Evolutionary conservation across 345 rosid species (phyloP).

Genomic region (Syzygium oleosum): DNA sequence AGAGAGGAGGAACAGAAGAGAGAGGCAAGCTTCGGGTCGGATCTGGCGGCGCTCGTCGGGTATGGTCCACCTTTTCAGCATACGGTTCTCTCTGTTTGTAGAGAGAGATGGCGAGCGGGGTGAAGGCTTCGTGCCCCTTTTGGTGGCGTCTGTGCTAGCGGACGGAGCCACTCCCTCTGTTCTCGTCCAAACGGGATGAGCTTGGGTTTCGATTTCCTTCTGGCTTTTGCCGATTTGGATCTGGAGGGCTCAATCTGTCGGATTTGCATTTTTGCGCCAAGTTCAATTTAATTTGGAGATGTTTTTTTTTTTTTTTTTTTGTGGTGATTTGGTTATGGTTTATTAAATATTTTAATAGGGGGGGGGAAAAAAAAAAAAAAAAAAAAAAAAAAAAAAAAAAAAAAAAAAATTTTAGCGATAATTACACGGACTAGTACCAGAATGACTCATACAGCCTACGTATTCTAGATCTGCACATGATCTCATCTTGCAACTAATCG

Average conservation of each 20-base stretch:
- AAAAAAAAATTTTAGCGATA: not conserved
- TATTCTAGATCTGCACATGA: not conserved
- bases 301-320: not conserved
- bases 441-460: not conserved
- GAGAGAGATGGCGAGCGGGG: not conserved
- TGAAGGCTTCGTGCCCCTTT: conserved; percentile 25
- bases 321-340: not conserved
- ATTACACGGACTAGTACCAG: not conserved
- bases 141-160: conserved; percentile 18
- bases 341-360: too few relatives aligned
- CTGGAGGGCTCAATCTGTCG: too few relatives aligned
- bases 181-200: conserved; percentile 6
- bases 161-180: conserved; percentile 1
- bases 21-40: conserved; percentile 4
- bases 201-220: not conserved
- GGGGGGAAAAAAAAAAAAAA: too few relatives aligned
- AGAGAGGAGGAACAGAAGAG: not conserved
- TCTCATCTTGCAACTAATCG: not conserved
- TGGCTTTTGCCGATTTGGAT: not conserved
- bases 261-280: too few relatives aligned
- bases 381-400: too few relatives aligned
- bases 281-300: not conserved
- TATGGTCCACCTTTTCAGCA: not conserved
- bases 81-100: not conserved
- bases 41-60: conserved; percentile 34